Conservation (phyloP, 768 basidiomycete genomes). For the Tylopilus felleus region DNA sequence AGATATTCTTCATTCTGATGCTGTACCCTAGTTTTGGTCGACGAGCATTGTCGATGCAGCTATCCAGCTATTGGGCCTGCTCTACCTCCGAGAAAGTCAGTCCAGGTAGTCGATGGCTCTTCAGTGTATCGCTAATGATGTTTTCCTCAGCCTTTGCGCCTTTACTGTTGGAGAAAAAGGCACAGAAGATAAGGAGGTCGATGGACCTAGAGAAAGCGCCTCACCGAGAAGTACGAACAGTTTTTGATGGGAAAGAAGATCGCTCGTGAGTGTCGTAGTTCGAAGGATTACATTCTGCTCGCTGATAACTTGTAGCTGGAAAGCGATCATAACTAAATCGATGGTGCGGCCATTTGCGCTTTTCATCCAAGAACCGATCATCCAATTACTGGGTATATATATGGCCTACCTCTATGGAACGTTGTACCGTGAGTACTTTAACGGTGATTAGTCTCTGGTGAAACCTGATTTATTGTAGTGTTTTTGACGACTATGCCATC, state of each 20-base stretch:
- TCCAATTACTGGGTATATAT: slow-evolving; percentile 64
- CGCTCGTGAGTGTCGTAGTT: slow-evolving; percentile 39
- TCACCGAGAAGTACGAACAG: slow-evolving; percentile 40
- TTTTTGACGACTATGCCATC: slow-evolving; percentile 62
- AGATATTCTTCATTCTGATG: neutral
- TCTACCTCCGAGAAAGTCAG: slow-evolving; percentile 64
- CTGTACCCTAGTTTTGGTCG: slow-evolving; percentile 54
- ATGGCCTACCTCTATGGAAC: slow-evolving; percentile 68
- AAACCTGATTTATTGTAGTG: slow-evolving; percentile 38
- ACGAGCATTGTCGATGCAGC: slow-evolving; percentile 54
- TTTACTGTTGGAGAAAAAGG: slow-evolving; percentile 47
- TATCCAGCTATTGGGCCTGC: slow-evolving; percentile 53
- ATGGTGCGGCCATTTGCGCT: slow-evolving; percentile 67
- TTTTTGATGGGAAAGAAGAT: slow-evolving; percentile 41
- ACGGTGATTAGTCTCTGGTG: neutral
- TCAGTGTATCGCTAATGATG: slow-evolving; percentile 14
- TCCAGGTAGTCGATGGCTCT: neutral
- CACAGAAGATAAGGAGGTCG: slow-evolving; percentile 40
- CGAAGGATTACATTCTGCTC: neutral
- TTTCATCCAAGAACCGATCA: slow-evolving; percentile 58
- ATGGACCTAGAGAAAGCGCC: slow-evolving; percentile 48
- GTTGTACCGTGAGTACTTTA: slow-evolving; percentile 46
- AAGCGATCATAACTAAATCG: slow-evolving; percentile 46
- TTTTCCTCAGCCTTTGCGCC: slow-evolving; percentile 25
- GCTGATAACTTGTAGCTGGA: slow-evolving; percentile 40